Evolutionary conservation across 768 basidiomycete genomes (phyloP).

Genomic region (Mycena filopes): DNA sequence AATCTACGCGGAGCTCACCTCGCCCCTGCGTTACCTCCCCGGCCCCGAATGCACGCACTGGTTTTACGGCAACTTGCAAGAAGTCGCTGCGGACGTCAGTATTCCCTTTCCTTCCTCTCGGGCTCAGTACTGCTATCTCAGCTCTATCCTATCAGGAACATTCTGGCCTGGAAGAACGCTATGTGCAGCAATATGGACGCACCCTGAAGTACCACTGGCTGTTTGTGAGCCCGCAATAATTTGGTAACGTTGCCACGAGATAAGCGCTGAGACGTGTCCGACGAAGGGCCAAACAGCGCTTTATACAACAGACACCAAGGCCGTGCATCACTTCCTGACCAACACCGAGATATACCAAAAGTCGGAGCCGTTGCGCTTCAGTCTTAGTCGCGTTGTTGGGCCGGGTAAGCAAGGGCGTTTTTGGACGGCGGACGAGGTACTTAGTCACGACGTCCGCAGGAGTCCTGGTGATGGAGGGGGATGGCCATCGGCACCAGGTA

Average conservation of each 20-base stretch:
- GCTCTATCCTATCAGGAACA: too few relatives aligned
- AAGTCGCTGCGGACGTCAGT: too few relatives aligned
- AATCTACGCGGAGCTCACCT: constrained; percentile 20
- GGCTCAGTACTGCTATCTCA: too few relatives aligned
- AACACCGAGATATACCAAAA: constrained; percentile 57
- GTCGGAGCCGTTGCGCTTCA: constrained; percentile 40
- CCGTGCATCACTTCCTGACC: constrained; percentile 59
- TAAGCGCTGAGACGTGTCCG: too few relatives aligned
- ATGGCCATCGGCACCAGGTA: constrained; percentile 36
- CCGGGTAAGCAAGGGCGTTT: constrained; percentile 19
- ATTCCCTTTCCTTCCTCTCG: too few relatives aligned
- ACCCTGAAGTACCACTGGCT: too few relatives aligned
- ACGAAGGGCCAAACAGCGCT: constrained; percentile 27
- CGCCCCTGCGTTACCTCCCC: constrained; percentile 19
- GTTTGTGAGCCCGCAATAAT: too few relatives aligned
- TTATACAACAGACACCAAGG: constrained; percentile 60
- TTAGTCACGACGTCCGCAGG: constrained; percentile 40
- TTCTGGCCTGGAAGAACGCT: too few relatives aligned
- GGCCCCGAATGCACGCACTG: constrained; percentile 25
- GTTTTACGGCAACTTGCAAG: neutral
- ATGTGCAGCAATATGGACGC: too few relatives aligned
- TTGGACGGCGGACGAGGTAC: too few relatives aligned
- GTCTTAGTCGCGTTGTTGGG: constrained; percentile 44
- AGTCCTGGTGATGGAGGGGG: constrained; percentile 43
- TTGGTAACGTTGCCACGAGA: too few relatives aligned